Evolutionary conservation across 1,139 yeast genomes (phyloP).

Genomic region (Blastobotrys ciferrii): DNA sequence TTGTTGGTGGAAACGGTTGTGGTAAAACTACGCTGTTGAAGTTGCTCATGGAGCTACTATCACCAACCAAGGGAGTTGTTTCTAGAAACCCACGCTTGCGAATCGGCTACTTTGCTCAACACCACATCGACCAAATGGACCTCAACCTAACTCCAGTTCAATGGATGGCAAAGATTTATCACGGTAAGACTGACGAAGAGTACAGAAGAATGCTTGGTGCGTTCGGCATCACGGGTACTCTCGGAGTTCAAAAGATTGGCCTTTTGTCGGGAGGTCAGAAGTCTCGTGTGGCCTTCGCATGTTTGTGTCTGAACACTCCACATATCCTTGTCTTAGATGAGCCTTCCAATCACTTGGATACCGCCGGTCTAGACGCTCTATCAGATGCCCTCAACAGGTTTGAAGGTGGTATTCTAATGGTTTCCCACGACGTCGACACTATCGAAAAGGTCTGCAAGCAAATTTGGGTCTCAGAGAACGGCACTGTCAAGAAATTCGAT

Average conservation of each 20-base stretch:
- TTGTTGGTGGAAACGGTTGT: slow-evolving; percentile 98
- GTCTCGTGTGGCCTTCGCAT: slow-evolving; percentile 97
- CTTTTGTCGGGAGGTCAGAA: slow-evolving; percentile 96
- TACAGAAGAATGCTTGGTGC: slow-evolving; percentile 95
- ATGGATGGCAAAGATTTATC: slow-evolving; percentile 88
- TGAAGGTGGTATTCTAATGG: slow-evolving; percentile 96
- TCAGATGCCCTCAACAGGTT: slow-evolving; percentile 83
- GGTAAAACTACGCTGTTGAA: slow-evolving; percentile 96
- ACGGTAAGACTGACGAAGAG: slow-evolving; percentile 95
- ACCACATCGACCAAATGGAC: slow-evolving; percentile 98
- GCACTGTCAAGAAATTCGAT: slow-evolving; percentile 72
- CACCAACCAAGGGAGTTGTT: slow-evolving; percentile 73
- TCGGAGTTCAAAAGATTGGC: slow-evolving; percentile 89
- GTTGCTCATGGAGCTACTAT: slow-evolving; percentile 71
- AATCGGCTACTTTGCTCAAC: slow-evolving; percentile 98
- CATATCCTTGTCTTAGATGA: slow-evolving; percentile 92
- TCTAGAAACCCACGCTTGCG: slow-evolving; percentile 81
- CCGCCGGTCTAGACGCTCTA: slow-evolving; percentile 94
- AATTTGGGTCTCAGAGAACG: slow-evolving; percentile 92
- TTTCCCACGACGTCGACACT: slow-evolving; percentile 92
- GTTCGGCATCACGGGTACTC: slow-evolving; percentile 92
- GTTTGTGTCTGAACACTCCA: slow-evolving; percentile 86
- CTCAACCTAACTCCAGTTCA: slow-evolving; percentile 81
- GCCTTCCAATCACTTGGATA: slow-evolving; percentile 98
- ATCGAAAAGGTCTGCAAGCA: slow-evolving; percentile 86